A percentile compares a stretch with the other conserved stretches of the same genome.
Conservation (phyloP, 2,329 filamentous ascomycete genomes). For the Coniella vitis region DNA sequence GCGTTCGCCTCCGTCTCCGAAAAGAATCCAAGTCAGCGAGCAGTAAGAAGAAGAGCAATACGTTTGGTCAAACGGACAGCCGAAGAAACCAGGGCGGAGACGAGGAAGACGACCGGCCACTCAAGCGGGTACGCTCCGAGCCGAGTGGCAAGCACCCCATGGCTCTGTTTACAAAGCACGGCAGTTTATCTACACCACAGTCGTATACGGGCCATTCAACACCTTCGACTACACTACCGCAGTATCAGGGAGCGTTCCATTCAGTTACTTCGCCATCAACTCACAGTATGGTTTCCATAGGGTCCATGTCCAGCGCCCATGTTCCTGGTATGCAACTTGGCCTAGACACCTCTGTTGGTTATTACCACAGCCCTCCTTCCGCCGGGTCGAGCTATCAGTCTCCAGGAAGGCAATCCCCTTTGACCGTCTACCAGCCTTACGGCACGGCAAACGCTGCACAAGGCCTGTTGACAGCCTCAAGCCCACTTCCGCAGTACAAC, state of each 20-base stretch:
- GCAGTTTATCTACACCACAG: conserved; percentile 11
- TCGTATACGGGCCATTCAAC: conserved; percentile 12
- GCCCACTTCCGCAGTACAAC: conserved; percentile 12
- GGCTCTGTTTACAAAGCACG: conserved; percentile 10
- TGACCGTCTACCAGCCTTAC: conserved; percentile 11
- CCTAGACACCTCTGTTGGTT: conserved; percentile 11
- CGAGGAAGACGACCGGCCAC: conserved; percentile 11
- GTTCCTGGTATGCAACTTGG: conserved; percentile 7
- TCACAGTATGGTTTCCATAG: conserved; percentile 12
- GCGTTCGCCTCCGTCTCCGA: conserved; percentile 71
- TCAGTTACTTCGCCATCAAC: conserved; percentile 13
- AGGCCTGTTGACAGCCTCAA: conserved; percentile 9
- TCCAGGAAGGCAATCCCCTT: conserved; percentile 12
- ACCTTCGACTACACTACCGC: conserved; percentile 9
- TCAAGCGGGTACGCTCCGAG: conserved; percentile 14
- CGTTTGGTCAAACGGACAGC: conserved; percentile 20
- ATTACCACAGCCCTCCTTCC: conserved; percentile 14
- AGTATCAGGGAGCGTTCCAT: conserved; percentile 9
- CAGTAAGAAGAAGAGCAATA: conserved; percentile 38
- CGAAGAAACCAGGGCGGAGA: conserved; percentile 2
- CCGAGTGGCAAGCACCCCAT: conserved; percentile 7
- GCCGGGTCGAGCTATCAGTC: conserved; percentile 16
- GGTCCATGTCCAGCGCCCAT: conserved; percentile 9
- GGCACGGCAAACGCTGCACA: conserved; percentile 4
- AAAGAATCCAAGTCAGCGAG: conserved; percentile 66